phyloP scores from a whole-genome alignment of 148 eudicot species.

The Rhododendron ovatum region DNA sequence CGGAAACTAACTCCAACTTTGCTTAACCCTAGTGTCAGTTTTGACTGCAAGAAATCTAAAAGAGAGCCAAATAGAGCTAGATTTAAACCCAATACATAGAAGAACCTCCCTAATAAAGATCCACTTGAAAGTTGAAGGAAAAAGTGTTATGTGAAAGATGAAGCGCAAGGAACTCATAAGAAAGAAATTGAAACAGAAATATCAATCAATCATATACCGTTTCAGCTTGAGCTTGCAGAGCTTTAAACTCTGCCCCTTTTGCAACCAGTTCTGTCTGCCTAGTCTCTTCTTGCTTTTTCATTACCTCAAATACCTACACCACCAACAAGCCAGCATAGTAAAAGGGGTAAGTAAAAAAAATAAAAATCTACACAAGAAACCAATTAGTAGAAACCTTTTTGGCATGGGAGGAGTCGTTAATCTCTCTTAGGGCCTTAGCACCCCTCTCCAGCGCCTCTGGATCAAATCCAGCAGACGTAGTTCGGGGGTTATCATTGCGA shows the following conservation, averaged over 20 bases:
- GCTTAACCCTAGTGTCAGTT: neutral
- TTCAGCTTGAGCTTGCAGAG: slow-evolving; percentile 62
- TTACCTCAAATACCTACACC: slow-evolving; percentile 43
- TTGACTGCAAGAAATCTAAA: neutral
- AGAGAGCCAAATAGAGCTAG: neutral
- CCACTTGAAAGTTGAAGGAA: neutral
- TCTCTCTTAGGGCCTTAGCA: slow-evolving; percentile 43
- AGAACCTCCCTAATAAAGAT: neutral
- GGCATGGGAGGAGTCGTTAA: slow-evolving; percentile 47
- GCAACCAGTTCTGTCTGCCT: slow-evolving; percentile 45
- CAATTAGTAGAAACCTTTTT: slow-evolving; percentile 39
- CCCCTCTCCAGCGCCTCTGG: slow-evolving; percentile 86
- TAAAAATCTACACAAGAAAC: neutral
- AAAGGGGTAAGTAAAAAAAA: neutral
- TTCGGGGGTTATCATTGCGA: slow-evolving; percentile 74
- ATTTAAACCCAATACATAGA: neutral
- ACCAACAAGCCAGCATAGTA: slow-evolving; percentile 18
- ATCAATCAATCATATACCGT: slow-evolving; percentile 35
- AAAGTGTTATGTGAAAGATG: neutral
- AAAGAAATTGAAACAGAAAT: neutral
- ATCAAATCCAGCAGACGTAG: slow-evolving; percentile 84
- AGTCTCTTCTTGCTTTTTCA: slow-evolving; percentile 69
- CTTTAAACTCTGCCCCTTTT: slow-evolving; percentile 55
- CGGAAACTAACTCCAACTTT: neutral
- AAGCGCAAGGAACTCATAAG: neutral